Evolutionary conservation across 2,329 filamentous ascomycete genomes (phyloP).

Genomic region (Elsinoe fawcettii): DNA sequence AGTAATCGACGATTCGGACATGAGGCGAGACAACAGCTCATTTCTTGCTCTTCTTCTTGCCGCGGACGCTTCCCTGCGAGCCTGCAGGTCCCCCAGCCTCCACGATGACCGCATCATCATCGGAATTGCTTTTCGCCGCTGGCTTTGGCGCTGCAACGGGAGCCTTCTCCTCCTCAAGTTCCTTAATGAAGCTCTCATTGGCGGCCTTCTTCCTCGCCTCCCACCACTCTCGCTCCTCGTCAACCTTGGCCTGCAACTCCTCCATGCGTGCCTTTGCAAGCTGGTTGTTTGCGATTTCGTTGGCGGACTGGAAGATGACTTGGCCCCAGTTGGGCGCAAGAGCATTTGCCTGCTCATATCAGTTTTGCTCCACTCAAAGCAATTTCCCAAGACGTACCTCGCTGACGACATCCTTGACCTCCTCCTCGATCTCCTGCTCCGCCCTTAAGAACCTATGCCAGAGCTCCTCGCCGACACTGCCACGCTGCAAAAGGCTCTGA

Average conservation of each 20-base stretch:
- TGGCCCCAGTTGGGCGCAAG: constrained; percentile 85
- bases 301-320: constrained; percentile 92
- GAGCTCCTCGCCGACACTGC: constrained; percentile 90
- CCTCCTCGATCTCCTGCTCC: constrained; percentile 96
- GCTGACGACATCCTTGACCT: constrained; percentile 84
- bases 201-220: constrained; percentile 70
- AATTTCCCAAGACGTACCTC: constrained; percentile 56
- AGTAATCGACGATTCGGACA: too few relatives aligned
- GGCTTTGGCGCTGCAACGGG: constrained; percentile 24
- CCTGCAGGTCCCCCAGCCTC: constrained; percentile 49
- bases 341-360: constrained; percentile 66
- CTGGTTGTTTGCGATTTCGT: constrained; percentile 86
- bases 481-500: constrained; percentile 72
- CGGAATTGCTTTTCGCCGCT: constrained; percentile 38
- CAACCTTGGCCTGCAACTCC: constrained; percentile 63
- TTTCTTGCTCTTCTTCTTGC: constrained; percentile 61
- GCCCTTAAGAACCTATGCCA: constrained; percentile 88
- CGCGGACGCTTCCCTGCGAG: constrained; percentile 34
- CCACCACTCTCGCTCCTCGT: constrained; percentile 85
- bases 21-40: neutral
- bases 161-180: constrained; percentile 57
- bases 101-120: constrained; percentile 72
- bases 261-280: constrained; percentile 65
- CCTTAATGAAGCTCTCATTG: constrained; percentile 71
- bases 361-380: neutral